Evolutionary conservation across 225 moss, liverwort and hornwort species (phyloP).

Genomic region (Sphagnum contortum): DNA sequence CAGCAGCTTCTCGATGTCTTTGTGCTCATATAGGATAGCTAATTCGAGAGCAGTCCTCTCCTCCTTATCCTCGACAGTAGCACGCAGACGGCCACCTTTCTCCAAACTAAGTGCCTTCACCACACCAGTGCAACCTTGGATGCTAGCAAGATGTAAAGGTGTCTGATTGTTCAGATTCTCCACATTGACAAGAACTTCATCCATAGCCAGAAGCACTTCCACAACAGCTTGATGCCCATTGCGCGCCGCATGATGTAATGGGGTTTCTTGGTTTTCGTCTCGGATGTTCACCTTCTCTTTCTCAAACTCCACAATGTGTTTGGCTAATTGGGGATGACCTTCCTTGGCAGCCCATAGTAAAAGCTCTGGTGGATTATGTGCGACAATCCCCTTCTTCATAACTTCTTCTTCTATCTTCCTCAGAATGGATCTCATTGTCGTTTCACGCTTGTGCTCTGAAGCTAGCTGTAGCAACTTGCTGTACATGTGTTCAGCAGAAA

Average conservation of each 20-base stretch:
- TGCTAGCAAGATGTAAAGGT: slow-evolving; percentile 33
- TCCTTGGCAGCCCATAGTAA: slow-evolving; percentile 35
- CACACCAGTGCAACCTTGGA: slow-evolving; percentile 18
- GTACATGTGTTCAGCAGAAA: slow-evolving; percentile 1
- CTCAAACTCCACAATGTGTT: slow-evolving; percentile 8
- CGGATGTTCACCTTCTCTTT: slow-evolving; percentile 19
- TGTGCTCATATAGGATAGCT: slow-evolving; percentile 34
- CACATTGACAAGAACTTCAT: slow-evolving; percentile 21
- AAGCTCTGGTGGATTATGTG: slow-evolving; percentile 10
- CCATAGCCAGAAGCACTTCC: slow-evolving; percentile 10
- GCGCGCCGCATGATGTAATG: slow-evolving; percentile 28
- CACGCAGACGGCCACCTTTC: slow-evolving; percentile 24
- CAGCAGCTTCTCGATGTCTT: slow-evolving; percentile 37
- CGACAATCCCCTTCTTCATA: background rate
- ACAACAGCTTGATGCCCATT: slow-evolving; percentile 22
- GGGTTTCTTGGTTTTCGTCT: slow-evolving; percentile 7
- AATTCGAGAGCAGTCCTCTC: slow-evolving; percentile 32
- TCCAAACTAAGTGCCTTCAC: slow-evolving; percentile 37
- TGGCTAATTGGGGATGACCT: slow-evolving; percentile 16
- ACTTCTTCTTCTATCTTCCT: slow-evolving; percentile 27
- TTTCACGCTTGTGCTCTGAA: slow-evolving; percentile 26
- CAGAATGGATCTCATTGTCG: slow-evolving; percentile 19
- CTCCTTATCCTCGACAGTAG: slow-evolving; percentile 21
- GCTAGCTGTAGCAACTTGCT: slow-evolving; percentile 34
- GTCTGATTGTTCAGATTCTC: slow-evolving; percentile 26